Evolutionary conservation across 2,329 filamentous ascomycete genomes (phyloP).

Genomic region (Calonectria fujianensis): DNA sequence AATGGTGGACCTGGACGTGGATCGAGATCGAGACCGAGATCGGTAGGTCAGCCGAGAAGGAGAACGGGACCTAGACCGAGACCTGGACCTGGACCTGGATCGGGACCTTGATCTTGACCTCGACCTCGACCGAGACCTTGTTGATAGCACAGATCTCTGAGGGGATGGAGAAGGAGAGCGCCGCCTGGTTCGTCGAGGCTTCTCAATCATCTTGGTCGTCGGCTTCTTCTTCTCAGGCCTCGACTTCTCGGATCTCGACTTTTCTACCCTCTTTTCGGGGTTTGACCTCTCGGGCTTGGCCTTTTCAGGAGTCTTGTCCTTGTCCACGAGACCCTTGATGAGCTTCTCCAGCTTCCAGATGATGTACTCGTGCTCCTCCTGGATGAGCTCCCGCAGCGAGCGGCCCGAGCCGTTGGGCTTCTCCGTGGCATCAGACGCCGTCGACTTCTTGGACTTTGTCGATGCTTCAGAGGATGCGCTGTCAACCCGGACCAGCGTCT

Average conservation of each 20-base stretch:
- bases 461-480: slow-evolving; percentile 10
- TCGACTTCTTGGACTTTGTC: background rate
- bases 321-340: background rate
- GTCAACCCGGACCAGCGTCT: slow-evolving; percentile 9
- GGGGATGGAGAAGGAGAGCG: background rate
- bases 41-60: background rate
- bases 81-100: background rate
- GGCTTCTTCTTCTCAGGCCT: background rate
- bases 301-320: background rate
- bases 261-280: slow-evolving; percentile 1
- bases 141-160: background rate
- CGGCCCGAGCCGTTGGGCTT: background rate
- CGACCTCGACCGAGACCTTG: background rate
- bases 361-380: slow-evolving; percentile 35
- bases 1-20: background rate
- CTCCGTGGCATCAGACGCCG: slow-evolving; percentile 23
- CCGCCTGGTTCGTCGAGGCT: slow-evolving; percentile 7
- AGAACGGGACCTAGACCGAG: background rate
- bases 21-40: slow-evolving; percentile 9
- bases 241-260: background rate
- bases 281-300: slow-evolving; percentile 10
- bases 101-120: background rate
- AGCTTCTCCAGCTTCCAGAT: slow-evolving; percentile 36
- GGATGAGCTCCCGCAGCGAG: slow-evolving; percentile 22
- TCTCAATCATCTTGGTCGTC: background rate